Evolutionary conservation across 805 yeast species (phyloP).

Genomic region (Saccharomycopsis lassenensis): DNA sequence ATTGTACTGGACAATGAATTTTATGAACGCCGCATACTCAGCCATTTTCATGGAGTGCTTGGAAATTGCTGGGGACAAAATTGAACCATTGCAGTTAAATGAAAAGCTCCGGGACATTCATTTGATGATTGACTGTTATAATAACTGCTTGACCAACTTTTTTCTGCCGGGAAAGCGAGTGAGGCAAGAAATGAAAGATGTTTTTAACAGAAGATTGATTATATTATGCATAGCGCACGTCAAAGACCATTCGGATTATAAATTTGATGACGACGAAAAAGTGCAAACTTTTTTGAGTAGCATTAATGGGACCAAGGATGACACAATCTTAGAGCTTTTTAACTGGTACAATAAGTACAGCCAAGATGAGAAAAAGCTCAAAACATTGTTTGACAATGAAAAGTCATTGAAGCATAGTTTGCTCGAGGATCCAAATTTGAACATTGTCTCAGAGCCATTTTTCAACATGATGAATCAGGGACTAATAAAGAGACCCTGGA

Average conservation of each 20-base stretch:
- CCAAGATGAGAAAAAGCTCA: no score
- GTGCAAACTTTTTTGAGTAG: no score
- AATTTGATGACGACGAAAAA: conserved; percentile 7
- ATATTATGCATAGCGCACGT: conserved; percentile 11
- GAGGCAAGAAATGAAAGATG: conserved; percentile 7
- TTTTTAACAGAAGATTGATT: conserved; percentile 8
- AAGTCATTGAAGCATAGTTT: no score
- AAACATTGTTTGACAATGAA: no score
- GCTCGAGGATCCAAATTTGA: no score
- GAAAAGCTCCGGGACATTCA: conserved; percentile 7
- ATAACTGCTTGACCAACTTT: conserved; percentile 1
- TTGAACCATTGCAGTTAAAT: background rate
- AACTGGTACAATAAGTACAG: no score
- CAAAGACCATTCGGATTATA: conserved; percentile 3
- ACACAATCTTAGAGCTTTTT: no score
- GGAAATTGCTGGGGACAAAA: background rate
- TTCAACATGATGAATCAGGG: no score
- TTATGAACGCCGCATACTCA: conserved; percentile 10
- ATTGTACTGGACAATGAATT: conserved; percentile 7
- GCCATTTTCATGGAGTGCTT: conserved; percentile 6
- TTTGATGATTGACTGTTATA: conserved; percentile 11
- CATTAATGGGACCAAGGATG: no score
- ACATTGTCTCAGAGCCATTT: no score
- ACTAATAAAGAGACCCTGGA: no score
- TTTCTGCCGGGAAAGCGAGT: background rate